Evolutionary conservation across 1,139 yeast species (phyloP).

Genomic region (Blastobotrys illinoisensis): DNA sequence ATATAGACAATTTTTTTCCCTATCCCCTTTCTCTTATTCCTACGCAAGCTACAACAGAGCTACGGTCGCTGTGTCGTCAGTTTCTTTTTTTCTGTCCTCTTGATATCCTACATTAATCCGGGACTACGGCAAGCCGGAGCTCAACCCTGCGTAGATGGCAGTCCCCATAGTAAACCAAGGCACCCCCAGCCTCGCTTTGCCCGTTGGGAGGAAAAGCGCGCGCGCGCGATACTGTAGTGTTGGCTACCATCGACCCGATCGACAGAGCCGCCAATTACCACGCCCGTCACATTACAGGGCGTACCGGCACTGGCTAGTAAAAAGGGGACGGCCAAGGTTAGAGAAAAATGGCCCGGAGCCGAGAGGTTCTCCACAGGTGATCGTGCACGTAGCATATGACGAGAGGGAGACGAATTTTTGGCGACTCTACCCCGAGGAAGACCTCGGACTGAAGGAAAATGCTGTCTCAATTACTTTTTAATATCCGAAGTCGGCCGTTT

Average conservation of each 20-base stretch:
- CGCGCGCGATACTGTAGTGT: not conserved
- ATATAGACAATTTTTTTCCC: conserved; percentile 2
- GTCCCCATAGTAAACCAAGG: not conserved
- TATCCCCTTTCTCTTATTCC: not conserved
- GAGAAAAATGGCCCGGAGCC: not conserved
- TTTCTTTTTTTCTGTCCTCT: conserved; percentile 1
- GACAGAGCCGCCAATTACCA: not conserved
- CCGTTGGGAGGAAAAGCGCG: not conserved
- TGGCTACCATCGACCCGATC: not conserved
- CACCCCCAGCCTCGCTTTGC: not conserved
- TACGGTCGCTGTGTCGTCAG: conserved; percentile 1
- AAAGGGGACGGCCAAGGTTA: not conserved
- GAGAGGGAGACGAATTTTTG: not conserved
- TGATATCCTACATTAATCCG: not conserved
- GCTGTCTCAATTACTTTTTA: not conserved
- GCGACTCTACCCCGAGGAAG: not conserved
- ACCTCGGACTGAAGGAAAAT: not conserved
- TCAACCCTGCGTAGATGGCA: not conserved
- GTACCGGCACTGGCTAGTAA: too few species aligned
- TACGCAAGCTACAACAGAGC: not conserved
- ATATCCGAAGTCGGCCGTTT: not conserved
- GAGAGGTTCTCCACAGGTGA: not conserved
- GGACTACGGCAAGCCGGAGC: not conserved
- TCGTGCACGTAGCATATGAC: not conserved
- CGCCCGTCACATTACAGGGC: not conserved